Evolutionary conservation across 2,329 filamentous ascomycete species (phyloP), one percentile per base, ranked within the genome.

Genomic region (Herpomyces periplanetae): DNA sequence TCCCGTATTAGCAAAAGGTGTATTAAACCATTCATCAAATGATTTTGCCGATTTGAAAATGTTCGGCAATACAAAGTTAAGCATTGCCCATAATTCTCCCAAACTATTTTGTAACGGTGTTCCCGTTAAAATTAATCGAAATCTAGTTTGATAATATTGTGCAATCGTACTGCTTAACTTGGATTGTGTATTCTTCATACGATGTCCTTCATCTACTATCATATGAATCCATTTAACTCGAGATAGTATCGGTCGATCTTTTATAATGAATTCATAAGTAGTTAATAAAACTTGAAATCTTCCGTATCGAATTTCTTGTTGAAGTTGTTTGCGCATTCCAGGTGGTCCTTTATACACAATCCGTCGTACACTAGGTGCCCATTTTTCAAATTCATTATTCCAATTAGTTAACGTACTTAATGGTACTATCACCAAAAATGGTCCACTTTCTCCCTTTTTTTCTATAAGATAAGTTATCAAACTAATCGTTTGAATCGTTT

Each of bases 141-240:
- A 96, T 7, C 75, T 62, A 12, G 75, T 88, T 31, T 51, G 62
- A 43, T 96, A 96, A 46, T 91, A 91, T 25, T 71, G 59, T 14
- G 75, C 73, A 27, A 96, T 68, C 3, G 80, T 91, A 27, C 60
- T 69, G 39, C 69, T 88, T 29, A 96, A 51, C 43, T 96, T 96
- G 5, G 80, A 96, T 30, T 80, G 62, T 12, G 68, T 52, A 40
- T 96, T 96, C 53, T 96, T 96, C 80, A 96, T 96, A 37, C 80
- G 71, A 40, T 96, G 80, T 42, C 80, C 80, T 47, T 96, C 80
- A 32, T 96, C 80, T 28, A 96, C 80, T 31, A 96, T 91, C 80
- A 96, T 91, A 43, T 96, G 80, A 31, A 88, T 63, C 80, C 80
- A 96, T 42, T 91, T 91, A 42, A 96, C 75, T 48, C 91, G 91